phyloP scores from a whole-genome alignment of 495 filamentous ascomycete genomes.

The Hypoxylon fuscum region DNA sequence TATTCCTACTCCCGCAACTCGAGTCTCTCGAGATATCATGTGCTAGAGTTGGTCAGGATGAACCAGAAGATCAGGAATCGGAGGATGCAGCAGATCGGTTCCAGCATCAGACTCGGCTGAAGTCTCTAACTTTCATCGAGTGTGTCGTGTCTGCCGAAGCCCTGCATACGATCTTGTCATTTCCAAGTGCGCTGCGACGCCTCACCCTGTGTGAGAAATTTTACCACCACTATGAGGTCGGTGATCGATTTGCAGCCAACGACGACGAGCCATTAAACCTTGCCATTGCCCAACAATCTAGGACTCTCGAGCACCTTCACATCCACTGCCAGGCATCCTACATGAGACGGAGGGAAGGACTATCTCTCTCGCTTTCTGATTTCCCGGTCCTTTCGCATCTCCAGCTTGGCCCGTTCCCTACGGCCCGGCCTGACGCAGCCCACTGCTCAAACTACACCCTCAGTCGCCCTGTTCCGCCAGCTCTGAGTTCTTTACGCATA shows the following conservation, averaged over 20 bases:
- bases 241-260: slow-evolving; percentile 7
- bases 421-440: background rate
- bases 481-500: slow-evolving; percentile 10
- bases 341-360: background rate
- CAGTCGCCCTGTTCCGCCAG: slow-evolving; percentile 9
- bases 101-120: slow-evolving; percentile 13
- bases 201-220: slow-evolving; percentile 11
- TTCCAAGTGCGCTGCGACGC: slow-evolving; percentile 10
- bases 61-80: background rate
- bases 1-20: slow-evolving; percentile 23
- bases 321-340: background rate
- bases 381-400: slow-evolving; percentile 22
- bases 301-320: slow-evolving; percentile 15
- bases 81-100: background rate
- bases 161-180: slow-evolving; percentile 14
- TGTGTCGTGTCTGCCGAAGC: slow-evolving; percentile 17
- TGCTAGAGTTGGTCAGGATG: slow-evolving; percentile 10
- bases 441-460: slow-evolving; percentile 1
- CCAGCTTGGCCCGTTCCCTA: slow-evolving; percentile 22
- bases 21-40: slow-evolving; percentile 28
- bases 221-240: background rate
- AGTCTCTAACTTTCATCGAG: slow-evolving; percentile 15
- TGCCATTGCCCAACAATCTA: slow-evolving; percentile 22
- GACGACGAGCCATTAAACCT: slow-evolving; percentile 15
- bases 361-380: slow-evolving; percentile 23